These are phyloP conservation scores for Camellia sinensis DNA, from an alignment of 148 eudicot genomes.

Conservation along the genomic window DNA sequence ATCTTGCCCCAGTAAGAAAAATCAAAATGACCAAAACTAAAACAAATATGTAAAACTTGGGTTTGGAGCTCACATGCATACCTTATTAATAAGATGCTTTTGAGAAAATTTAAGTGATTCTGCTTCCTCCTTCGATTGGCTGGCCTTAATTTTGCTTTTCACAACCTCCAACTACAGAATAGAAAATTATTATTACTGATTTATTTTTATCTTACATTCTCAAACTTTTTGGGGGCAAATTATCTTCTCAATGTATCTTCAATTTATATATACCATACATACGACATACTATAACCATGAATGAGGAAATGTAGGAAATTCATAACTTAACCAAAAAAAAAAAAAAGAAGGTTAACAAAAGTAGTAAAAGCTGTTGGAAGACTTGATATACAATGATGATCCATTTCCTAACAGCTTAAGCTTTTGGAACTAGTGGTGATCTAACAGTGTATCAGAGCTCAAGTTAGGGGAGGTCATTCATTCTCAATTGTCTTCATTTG, in stretches of 20 bases:
- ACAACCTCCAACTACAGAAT: conserved; percentile 62
- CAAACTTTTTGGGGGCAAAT: background rate
- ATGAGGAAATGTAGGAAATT: background rate
- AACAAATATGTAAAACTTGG: background rate
- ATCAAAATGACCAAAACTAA: background rate
- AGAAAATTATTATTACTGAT: background rate
- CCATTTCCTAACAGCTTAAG: too few species aligned
- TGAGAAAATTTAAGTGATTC: conserved; percentile 70
- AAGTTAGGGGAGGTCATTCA: too few species aligned
- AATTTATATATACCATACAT: background rate
- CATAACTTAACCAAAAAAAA: background rate
- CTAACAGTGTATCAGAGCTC: too few species aligned
- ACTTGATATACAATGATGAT: too few species aligned
- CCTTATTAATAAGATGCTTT: conserved; percentile 88
- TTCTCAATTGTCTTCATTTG: too few species aligned
- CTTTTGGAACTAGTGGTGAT: too few species aligned
- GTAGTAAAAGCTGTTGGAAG: background rate
- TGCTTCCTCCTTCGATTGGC: conserved; percentile 71
- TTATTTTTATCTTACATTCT: background rate
- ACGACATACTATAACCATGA: background rate
- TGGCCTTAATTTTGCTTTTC: conserved; percentile 59
- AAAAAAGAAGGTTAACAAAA: background rate
- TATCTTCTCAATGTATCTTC: background rate
- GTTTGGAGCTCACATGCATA: conserved; percentile 20
- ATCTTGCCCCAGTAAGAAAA: background rate